Evolutionary conservation across 805 yeast genomes (phyloP).

Genomic region (Candida alai): DNA sequence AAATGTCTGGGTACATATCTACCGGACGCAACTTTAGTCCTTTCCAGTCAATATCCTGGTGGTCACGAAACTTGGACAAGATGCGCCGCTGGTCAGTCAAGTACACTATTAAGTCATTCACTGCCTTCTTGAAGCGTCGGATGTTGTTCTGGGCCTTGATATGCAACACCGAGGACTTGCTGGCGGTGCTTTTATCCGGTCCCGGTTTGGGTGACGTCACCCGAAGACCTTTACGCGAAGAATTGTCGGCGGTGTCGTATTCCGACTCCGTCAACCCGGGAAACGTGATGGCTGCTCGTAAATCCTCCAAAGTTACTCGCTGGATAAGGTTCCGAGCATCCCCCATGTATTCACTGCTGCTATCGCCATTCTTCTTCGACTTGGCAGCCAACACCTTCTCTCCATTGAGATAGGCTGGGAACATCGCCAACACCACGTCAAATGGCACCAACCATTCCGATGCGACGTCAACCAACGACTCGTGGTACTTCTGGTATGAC

Average conservation of each 20-base stretch:
- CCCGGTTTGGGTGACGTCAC: neutral
- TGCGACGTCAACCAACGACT: constrained; percentile 35
- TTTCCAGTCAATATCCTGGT: constrained; percentile 41
- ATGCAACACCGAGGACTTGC: neutral
- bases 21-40: constrained; percentile 39
- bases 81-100: constrained; percentile 53
- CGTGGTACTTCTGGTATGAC: constrained; percentile 31
- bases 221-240: neutral
- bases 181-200: neutral
- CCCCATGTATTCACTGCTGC: neutral
- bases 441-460: constrained; percentile 40
- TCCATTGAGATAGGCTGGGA: constrained; percentile 37
- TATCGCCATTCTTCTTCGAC: too few relatives aligned
- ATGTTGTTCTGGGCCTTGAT: constrained; percentile 12
- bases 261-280: constrained; percentile 8
- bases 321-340: constrained; percentile 9
- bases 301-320: constrained; percentile 18
- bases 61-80: constrained; percentile 35
- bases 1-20: constrained; percentile 36
- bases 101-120: constrained; percentile 41
- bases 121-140: constrained; percentile 31
- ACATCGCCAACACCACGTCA: constrained; percentile 30
- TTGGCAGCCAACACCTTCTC: neutral
- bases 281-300: constrained; percentile 9
- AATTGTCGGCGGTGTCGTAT: constrained; percentile 8